Evolutionary conservation across 306 rosid species (phyloP).

Genomic region (Urtica urens): DNA sequence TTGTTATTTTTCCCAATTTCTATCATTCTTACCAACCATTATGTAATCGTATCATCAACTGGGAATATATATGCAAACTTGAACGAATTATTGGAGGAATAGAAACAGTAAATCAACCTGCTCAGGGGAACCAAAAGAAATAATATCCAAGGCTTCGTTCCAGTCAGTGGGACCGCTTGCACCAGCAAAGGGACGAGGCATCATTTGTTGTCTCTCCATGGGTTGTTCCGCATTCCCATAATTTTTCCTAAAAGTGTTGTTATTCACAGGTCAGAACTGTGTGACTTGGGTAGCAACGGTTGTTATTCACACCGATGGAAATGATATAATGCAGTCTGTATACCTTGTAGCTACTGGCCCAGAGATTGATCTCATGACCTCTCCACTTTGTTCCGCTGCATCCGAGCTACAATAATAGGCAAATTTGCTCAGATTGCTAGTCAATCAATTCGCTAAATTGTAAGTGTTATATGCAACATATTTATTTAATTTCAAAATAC

Average conservation of each 20-base stretch:
- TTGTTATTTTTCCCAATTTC: no score
- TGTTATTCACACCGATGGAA: not conserved
- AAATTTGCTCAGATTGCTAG: constrained; percentile 3
- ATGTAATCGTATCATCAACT: no score
- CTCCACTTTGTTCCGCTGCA: constrained; percentile 91
- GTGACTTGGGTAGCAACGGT: not conserved
- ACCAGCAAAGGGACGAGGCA: constrained; percentile 41
- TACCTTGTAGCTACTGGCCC: constrained; percentile 60
- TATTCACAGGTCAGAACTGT: constrained; percentile 5
- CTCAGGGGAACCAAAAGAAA: constrained; percentile 90
- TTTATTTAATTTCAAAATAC: no score
- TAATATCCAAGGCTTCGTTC: constrained; percentile 93
- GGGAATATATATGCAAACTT: not conserved
- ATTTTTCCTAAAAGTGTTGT: constrained; percentile 41
- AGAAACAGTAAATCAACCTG: constrained; percentile 38
- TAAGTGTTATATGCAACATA: not conserved
- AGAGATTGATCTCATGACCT: constrained; percentile 53
- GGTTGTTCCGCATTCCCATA: constrained; percentile 53
- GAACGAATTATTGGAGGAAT: no score
- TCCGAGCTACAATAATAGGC: constrained; percentile 45
- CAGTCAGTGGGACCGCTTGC: constrained; percentile 83
- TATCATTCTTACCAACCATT: no score
- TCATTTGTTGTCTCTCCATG: constrained; percentile 51
- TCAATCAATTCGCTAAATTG: not conserved
- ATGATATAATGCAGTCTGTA: not conserved